These are phyloP conservation scores for Eucalyptus sp. DNA, from an alignment of 345 rosid species.

Conservation along the genomic window DNA sequence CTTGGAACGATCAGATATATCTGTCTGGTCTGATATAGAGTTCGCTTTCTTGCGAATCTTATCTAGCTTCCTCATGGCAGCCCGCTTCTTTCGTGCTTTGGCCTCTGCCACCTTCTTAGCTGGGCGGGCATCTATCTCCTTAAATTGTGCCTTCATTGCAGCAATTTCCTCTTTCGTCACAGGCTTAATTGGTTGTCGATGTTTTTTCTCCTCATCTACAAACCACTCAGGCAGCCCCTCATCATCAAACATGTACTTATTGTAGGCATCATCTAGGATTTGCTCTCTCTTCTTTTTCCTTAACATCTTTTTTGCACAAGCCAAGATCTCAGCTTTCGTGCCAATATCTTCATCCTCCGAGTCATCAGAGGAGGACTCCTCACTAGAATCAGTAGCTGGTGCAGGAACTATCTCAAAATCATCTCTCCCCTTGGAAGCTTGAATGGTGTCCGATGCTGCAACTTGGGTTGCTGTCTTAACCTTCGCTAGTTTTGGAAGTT, in stretches of 20 bases:
- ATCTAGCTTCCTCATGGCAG: slow-evolving; percentile 61
- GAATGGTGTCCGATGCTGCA: neutral
- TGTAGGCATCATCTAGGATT: slow-evolving; percentile 77
- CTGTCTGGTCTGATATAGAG: slow-evolving; percentile 60
- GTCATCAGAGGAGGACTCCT: slow-evolving; percentile 70
- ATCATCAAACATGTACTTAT: slow-evolving; percentile 69
- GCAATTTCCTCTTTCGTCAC: slow-evolving; percentile 75
- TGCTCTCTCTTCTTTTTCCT: slow-evolving; percentile 81
- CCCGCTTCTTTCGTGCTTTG: slow-evolving; percentile 81
- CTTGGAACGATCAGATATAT: slow-evolving; percentile 72
- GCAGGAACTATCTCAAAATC: slow-evolving; percentile 86
- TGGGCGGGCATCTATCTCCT: slow-evolving; percentile 82
- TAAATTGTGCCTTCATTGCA: slow-evolving; percentile 88
- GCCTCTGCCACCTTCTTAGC: slow-evolving; percentile 97
- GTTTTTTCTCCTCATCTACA: slow-evolving; percentile 79
- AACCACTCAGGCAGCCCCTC: slow-evolving; percentile 78
- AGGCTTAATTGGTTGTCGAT: slow-evolving; percentile 64
- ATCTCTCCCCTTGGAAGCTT: slow-evolving; percentile 23
- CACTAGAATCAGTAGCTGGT: slow-evolving; percentile 63
- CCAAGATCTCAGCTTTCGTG: slow-evolving; percentile 79
- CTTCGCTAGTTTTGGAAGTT: slow-evolving; percentile 12
- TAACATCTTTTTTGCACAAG: slow-evolving; percentile 86
- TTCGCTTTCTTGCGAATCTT: slow-evolving; percentile 92
- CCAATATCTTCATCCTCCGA: slow-evolving; percentile 45
- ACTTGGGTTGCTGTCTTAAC: slow-evolving; percentile 5